Conservation (phyloP, 2,329 filamentous ascomycete species). For the Alternaria arborescens region DNA sequence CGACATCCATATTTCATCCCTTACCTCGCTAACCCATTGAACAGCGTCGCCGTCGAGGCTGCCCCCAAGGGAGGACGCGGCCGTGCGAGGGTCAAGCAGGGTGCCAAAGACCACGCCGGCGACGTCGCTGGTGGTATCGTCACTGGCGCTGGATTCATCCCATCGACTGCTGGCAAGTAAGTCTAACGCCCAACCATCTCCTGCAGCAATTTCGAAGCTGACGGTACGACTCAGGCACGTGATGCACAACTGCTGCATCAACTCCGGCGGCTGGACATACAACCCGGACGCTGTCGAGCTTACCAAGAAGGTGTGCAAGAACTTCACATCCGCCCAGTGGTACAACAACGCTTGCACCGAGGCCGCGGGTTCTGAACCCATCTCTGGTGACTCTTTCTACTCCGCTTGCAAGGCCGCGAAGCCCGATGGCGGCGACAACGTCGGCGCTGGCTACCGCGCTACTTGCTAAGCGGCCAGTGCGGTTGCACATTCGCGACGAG, state of each 20-base stretch:
- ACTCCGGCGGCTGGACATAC: neutral
- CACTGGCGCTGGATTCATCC: neutral
- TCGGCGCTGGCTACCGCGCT: neutral
- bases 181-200: accelerated
- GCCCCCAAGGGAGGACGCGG: neutral
- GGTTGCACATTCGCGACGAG: neutral
- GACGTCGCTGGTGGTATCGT: no score
- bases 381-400: neutral
- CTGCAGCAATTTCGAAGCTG: neutral
- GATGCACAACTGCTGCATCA: neutral
- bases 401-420: neutral
- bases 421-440: neutral
- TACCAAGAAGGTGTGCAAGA: no score
- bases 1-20: neutral
- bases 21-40: neutral
- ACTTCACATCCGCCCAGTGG: no score
- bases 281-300: neutral
- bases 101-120: neutral
- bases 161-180: neutral
- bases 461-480: no score
- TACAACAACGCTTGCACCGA: neutral
- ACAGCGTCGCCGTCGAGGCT: neutral
- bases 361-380: neutral
- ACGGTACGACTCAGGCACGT: neutral
- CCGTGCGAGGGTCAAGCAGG: neutral